A percentile compares a stretch with the other conserved stretches of the same genome.
These are phyloP conservation scores for Ophiostoma tasmaniense DNA, from an alignment of 2,329 filamentous ascomycete species.

Conservation along the genomic window DNA sequence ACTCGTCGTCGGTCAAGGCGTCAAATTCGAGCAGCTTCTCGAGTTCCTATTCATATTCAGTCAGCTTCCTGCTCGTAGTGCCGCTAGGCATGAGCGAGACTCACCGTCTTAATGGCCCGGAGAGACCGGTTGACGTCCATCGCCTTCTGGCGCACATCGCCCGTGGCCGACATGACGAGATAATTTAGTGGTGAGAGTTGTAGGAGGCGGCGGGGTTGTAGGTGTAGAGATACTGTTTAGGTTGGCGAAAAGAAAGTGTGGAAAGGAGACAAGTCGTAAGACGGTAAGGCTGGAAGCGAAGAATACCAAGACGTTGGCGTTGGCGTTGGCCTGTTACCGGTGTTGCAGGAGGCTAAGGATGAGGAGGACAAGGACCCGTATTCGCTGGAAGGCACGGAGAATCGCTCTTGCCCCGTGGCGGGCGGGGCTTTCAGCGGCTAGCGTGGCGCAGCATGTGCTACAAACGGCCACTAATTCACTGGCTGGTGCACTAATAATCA, in stretches of 20 bases:
- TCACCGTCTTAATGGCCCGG: slow-evolving; percentile 75
- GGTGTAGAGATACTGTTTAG: background rate
- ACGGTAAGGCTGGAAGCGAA: background rate
- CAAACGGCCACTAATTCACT: background rate
- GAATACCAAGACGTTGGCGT: background rate
- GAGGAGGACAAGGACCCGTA: background rate
- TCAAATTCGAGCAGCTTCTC: slow-evolving; percentile 66
- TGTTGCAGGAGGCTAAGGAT: background rate
- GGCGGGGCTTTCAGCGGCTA: background rate
- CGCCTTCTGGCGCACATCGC: slow-evolving; percentile 41
- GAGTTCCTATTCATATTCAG: slow-evolving; percentile 13
- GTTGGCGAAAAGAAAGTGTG: background rate
- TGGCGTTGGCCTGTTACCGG: background rate
- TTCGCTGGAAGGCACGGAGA: background rate
- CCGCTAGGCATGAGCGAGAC: background rate
- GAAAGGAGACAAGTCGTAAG: background rate
- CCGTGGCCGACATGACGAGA: slow-evolving; percentile 4
- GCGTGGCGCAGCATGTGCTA: background rate
- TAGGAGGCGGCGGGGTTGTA: background rate
- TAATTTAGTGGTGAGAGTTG: background rate
- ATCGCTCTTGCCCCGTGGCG: background rate
- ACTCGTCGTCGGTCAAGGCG: slow-evolving; percentile 65
- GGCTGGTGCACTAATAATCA: background rate
- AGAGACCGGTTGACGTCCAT: slow-evolving; percentile 75
- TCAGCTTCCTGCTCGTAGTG: background rate